These are phyloP conservation scores for Rubia balearica DNA, from an alignment of 305 asterid genomes.

Conservation along the genomic window DNA sequence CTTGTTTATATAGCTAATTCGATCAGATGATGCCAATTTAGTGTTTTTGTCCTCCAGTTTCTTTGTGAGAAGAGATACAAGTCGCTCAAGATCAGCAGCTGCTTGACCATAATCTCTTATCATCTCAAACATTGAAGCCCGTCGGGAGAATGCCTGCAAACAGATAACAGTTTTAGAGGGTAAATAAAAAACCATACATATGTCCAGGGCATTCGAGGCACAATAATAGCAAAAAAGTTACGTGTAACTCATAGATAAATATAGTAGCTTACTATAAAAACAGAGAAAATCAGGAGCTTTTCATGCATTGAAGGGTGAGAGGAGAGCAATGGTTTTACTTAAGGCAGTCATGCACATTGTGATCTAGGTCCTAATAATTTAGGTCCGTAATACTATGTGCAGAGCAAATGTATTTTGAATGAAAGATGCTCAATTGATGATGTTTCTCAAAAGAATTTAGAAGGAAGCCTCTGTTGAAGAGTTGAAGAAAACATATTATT, in stretches of 20 bases:
- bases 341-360: background rate
- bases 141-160: conserved; percentile 82
- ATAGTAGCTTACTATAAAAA: background rate
- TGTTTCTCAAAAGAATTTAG: background rate
- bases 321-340: background rate
- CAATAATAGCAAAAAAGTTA: background rate
- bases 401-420: background rate
- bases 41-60: conserved; percentile 48
- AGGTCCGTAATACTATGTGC: background rate
- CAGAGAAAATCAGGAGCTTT: background rate
- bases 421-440: background rate
- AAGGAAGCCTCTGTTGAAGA: background rate
- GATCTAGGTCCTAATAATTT: background rate
- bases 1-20: conserved; percentile 48
- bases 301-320: background rate
- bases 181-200: background rate
- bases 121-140: conserved; percentile 75
- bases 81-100: conserved; percentile 68
- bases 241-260: background rate
- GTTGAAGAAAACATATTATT: too few relatives aligned
- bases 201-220: background rate
- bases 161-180: conserved; percentile 11
- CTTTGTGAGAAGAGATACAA: conserved; percentile 53
- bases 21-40: conserved; percentile 48
- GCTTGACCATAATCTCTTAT: conserved; percentile 94